Base-by-base conservation (phyloP, 1,284 basidiomycete genomes). In the Cutaneotrichosporon sp. region DNA sequence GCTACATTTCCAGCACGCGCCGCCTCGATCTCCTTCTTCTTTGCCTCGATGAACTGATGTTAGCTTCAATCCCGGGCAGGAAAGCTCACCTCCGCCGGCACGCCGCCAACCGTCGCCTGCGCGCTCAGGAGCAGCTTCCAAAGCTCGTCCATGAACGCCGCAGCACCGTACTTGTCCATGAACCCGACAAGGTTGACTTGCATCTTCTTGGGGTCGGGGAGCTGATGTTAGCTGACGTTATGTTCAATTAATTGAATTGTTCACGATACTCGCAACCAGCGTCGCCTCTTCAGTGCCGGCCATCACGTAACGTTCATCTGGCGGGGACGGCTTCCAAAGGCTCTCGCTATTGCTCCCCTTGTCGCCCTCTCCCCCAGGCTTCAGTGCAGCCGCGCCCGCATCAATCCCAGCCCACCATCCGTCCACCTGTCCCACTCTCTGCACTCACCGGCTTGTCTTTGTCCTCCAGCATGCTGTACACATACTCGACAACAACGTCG, bases 401-500 rank as follows among this genome's bases (percentile, higher is more conserved):
- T 18, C 30, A 10, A 18, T 6, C 31, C 11, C 26, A 9, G 26
- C 50, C 26, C 7, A 18, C 34, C 34, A 13, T 13, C 34, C 34
- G 11, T 36, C 11, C 34, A 13, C 34, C 11, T 36, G 2, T 36
- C 34, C 11, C 2, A 9, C 11, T 9, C 8, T 13, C 34, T 13
- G 34, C 13, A 80, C 87, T 71, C 69, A 95, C 92, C n/a, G 90
- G 89, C 69, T 89, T 85, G 30, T 86, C 85, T 56, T 87, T 84
- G 72, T 96, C 91, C 77, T 99, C 96, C 8, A 99, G 82, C 52
- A 97, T 84, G 22, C 92, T 91, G 86, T 92, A 90, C 18, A 92
- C 92, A 76, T 97, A 98, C 78, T 98, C 96, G 31, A 97, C 89
- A 34, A 99, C 90, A 46, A 99, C 90, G 75, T 99, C 96, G 78